These are phyloP conservation scores for Symbiotaphrina buchneri DNA, from an alignment of 495 filamentous ascomycete genomes.

Conservation along the genomic window DNA sequence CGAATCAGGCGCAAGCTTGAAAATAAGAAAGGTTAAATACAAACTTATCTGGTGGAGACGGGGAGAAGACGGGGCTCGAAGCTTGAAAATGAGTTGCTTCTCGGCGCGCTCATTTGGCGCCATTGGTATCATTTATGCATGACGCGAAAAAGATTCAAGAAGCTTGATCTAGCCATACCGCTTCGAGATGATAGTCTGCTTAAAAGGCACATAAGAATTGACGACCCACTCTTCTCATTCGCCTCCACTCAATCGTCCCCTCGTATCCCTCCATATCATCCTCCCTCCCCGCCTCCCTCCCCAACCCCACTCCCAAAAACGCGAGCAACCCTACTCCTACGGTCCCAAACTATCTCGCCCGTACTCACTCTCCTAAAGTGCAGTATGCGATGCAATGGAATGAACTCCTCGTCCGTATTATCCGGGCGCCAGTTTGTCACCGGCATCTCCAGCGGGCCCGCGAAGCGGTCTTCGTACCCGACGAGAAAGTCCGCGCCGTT, in stretches of 20 bases:
- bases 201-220: too few relatives aligned
- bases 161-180: too few relatives aligned
- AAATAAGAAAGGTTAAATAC: too few relatives aligned
- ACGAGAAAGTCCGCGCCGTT: conserved; percentile 42
- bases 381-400: conserved; percentile 57
- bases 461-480: conserved; percentile 55
- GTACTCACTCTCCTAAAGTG: conserved; percentile 38
- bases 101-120: too few relatives aligned
- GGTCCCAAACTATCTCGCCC: conserved; percentile 30
- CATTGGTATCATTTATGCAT: too few relatives aligned
- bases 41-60: too few relatives aligned
- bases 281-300: background rate
- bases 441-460: conserved; percentile 36
- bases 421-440: conserved; percentile 51
- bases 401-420: conserved; percentile 64
- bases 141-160: too few relatives aligned
- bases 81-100: too few relatives aligned
- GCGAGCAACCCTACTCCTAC: conserved; percentile 26
- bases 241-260: background rate
- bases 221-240: background rate
- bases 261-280: background rate
- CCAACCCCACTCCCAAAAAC: conserved; percentile 32
- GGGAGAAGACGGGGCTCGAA: too few relatives aligned
- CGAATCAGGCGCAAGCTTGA: too few relatives aligned
- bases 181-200: too few relatives aligned